Evolutionary conservation across 2,329 filamentous ascomycete genomes (phyloP).

Genomic region (Apiospora kogelbergensis): DNA sequence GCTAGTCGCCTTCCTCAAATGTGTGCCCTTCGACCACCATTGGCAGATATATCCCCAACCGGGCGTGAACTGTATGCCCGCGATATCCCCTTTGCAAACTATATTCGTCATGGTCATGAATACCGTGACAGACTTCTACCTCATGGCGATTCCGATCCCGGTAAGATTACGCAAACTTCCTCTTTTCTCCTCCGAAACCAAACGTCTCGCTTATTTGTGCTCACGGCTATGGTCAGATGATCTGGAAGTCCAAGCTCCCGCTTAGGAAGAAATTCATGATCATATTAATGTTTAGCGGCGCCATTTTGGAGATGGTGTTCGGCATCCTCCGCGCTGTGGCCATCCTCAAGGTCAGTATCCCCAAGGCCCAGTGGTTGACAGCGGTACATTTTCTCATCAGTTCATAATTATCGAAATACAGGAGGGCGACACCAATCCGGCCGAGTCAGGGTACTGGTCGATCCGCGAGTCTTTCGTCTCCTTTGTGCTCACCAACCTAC

Average conservation of each 20-base stretch:
- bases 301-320: conserved; percentile 49
- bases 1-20: conserved; percentile 44
- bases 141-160: conserved; percentile 49
- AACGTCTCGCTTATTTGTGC: neutral
- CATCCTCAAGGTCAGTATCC: conserved; percentile 36
- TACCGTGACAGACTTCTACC: conserved; percentile 46
- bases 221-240: conserved; percentile 25
- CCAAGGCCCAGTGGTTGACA: neutral
- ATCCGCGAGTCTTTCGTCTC: conserved; percentile 41
- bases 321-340: conserved; percentile 49
- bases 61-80: conserved; percentile 47
- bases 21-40: conserved; percentile 42
- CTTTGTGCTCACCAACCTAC: conserved; percentile 38
- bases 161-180: conserved; percentile 26
- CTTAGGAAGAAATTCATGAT: conserved; percentile 42
- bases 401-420: conserved; percentile 17
- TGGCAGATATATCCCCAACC: conserved; percentile 52
- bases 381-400: no score
- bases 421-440: conserved; percentile 29
- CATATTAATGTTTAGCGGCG: conserved; percentile 49
- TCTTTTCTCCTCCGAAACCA: conserved; percentile 12
- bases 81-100: conserved; percentile 45
- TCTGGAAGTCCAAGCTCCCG: conserved; percentile 45
- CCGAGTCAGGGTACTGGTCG: conserved; percentile 38
- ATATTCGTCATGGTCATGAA: conserved; percentile 48